These are phyloP conservation scores for Botrytis deweyae DNA, from an alignment of 2,329 filamentous ascomycete genomes.

Conservation along the genomic window DNA sequence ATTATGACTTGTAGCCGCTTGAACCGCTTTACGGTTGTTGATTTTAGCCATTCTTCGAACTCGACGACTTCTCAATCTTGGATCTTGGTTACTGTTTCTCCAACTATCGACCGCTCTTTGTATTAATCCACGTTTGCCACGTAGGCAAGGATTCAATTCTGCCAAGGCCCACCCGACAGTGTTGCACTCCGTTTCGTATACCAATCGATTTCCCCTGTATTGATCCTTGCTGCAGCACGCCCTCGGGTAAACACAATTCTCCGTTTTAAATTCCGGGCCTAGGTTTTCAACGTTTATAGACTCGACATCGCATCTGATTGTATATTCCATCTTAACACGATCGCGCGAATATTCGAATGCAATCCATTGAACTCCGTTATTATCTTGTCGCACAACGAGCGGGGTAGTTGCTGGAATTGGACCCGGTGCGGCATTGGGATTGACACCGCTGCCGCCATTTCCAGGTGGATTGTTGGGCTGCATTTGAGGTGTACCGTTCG, in stretches of 20 bases:
- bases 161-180: slow-evolving; percentile 99
- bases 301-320: slow-evolving; percentile 95
- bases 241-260: slow-evolving; percentile 96
- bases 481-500: slow-evolving; percentile 45
- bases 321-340: slow-evolving; percentile 99
- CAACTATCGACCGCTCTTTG: slow-evolving; percentile 97
- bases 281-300: slow-evolving; percentile 90
- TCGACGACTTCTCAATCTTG: slow-evolving; percentile 81
- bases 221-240: slow-evolving; percentile 94
- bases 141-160: slow-evolving; percentile 83
- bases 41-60: slow-evolving; percentile 97
- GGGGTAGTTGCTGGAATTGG: slow-evolving; percentile 97
- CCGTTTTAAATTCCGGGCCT: slow-evolving; percentile 86
- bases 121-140: slow-evolving; percentile 92
- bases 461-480: slow-evolving; percentile 43
- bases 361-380: slow-evolving; percentile 98
- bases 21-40: slow-evolving; percentile 76
- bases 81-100: slow-evolving; percentile 98
- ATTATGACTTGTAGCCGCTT: slow-evolving; percentile 54
- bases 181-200: slow-evolving; percentile 99
- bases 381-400: slow-evolving; percentile 88
- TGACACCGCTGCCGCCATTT: slow-evolving; percentile 58
- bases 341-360: slow-evolving; percentile 97
- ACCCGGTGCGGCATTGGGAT: slow-evolving; percentile 88
- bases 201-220: slow-evolving; percentile 91